Evolutionary conservation across 495 filamentous ascomycete species (phyloP).

Genomic region (Hyaloscypha hepaticicola): DNA sequence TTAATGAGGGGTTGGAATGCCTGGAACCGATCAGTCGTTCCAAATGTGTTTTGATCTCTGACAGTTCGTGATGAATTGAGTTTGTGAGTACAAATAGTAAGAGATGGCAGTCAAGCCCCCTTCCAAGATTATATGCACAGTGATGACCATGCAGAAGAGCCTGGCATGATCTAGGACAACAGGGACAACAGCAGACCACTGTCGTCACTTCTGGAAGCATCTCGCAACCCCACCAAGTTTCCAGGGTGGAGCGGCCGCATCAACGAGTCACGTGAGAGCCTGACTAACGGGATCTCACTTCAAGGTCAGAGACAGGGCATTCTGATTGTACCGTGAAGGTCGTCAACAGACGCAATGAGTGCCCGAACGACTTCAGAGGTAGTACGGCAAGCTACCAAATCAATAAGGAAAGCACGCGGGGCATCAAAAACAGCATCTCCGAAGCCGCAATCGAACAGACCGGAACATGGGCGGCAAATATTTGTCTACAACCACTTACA

Average conservation of each 20-base stretch:
- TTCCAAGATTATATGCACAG: slow-evolving; percentile 3
- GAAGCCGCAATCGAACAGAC: slow-evolving; percentile 1
- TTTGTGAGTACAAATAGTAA: neutral
- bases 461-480: slow-evolving; percentile 62
- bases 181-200: neutral
- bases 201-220: neutral
- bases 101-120: neutral
- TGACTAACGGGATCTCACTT: neutral
- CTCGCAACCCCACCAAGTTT: no score
- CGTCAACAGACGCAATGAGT: slow-evolving; percentile 23
- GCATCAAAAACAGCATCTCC: slow-evolving; percentile 2
- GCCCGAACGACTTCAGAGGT: slow-evolving; percentile 7
- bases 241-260: neutral
- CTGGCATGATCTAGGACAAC: neutral
- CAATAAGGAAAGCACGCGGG: slow-evolving; percentile 9
- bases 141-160: neutral
- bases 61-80: neutral
- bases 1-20: slow-evolving; percentile 2
- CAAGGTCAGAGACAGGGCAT: neutral
- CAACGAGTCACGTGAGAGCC: neutral
- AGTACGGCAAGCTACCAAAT: slow-evolving; percentile 11
- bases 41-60: neutral
- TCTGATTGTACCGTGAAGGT: neutral
- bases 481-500: slow-evolving; percentile 80
- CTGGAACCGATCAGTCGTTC: neutral